phyloP scores from a whole-genome alignment of 2,329 filamentous ascomycete genomes.

The Proliferodiscus dingleyae region DNA sequence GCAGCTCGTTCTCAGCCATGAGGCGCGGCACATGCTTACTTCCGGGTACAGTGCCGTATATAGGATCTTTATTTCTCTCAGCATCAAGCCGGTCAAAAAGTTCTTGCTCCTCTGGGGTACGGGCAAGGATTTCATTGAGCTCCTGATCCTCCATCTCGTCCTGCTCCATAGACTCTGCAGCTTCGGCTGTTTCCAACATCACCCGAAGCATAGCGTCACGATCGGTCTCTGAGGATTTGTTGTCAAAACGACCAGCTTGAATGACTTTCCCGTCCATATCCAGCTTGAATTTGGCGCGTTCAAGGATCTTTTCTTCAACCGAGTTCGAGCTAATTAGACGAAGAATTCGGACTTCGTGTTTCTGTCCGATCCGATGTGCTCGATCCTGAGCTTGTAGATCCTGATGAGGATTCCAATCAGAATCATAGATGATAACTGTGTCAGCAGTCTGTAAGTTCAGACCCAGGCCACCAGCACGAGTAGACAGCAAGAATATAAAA shows the following conservation, averaged over 20 bases:
- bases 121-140: slow-evolving; percentile 88
- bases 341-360: slow-evolving; percentile 97
- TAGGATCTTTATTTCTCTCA: slow-evolving; percentile 59
- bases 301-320: slow-evolving; percentile 96
- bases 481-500: slow-evolving; percentile 98
- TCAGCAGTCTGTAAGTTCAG: slow-evolving; percentile 96
- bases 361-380: slow-evolving; percentile 99
- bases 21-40: slow-evolving; percentile 69
- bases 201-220: slow-evolving; percentile 95
- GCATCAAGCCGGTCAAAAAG: slow-evolving; percentile 81
- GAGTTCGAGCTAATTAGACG: slow-evolving; percentile 95
- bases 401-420: slow-evolving; percentile 99
- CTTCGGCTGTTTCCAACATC: slow-evolving; percentile 77
- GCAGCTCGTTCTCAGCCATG: slow-evolving; percentile 81
- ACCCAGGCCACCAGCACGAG: slow-evolving; percentile 94
- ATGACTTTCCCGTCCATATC: slow-evolving; percentile 99
- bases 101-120: slow-evolving; percentile 72
- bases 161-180: slow-evolving; percentile 66
- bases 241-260: slow-evolving; percentile 98
- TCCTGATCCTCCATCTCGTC: slow-evolving; percentile 99
- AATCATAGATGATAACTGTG: slow-evolving; percentile 99
- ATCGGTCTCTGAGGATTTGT: slow-evolving; percentile 98
- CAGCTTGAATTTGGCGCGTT: slow-evolving; percentile 94
- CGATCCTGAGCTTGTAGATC: slow-evolving; percentile 99
- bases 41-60: slow-evolving; percentile 64